phyloP scores from a whole-genome alignment of 2,329 filamentous ascomycete species.

The Endocalyx cinctus region DNA sequence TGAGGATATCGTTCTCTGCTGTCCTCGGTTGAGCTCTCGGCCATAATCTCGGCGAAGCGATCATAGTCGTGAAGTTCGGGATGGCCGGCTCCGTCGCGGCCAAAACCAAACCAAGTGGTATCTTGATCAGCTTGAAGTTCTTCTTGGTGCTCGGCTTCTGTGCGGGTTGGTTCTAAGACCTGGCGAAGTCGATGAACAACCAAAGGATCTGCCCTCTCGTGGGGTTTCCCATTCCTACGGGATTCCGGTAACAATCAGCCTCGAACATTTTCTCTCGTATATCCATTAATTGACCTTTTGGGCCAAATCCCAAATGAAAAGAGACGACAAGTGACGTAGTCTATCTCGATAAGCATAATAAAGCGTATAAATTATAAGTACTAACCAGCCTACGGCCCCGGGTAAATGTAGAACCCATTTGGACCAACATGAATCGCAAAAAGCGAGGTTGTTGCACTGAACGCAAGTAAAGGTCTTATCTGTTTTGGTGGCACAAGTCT shows the following conservation, averaged over 20 bases:
- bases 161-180: conserved; percentile 26
- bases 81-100: conserved; percentile 24
- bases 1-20: conserved; percentile 28
- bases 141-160: conserved; percentile 25
- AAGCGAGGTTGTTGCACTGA: conserved; percentile 28
- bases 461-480: conserved; percentile 26
- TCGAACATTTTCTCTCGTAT: too few relatives aligned
- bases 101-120: conserved; percentile 29
- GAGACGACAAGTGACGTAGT: too few relatives aligned
- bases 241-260: conserved; percentile 14
- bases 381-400: conserved; percentile 26
- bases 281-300: too few relatives aligned
- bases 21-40: conserved; percentile 23
- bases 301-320: too few relatives aligned
- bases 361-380: too few relatives aligned
- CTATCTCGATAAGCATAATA: not conserved
- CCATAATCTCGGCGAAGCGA: conserved; percentile 39
- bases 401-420: conserved; percentile 26
- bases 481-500: conserved; percentile 22
- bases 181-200: conserved; percentile 26
- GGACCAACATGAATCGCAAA: conserved; percentile 27
- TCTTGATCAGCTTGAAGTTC: conserved; percentile 27
- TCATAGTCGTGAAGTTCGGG: conserved; percentile 30
- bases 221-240: conserved; percentile 27
- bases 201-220: conserved; percentile 26